Evolutionary conservation across 768 basidiomycete species (phyloP), one percentile per base, ranked within the genome.

Genomic region (Tulasnella sp.): DNA sequence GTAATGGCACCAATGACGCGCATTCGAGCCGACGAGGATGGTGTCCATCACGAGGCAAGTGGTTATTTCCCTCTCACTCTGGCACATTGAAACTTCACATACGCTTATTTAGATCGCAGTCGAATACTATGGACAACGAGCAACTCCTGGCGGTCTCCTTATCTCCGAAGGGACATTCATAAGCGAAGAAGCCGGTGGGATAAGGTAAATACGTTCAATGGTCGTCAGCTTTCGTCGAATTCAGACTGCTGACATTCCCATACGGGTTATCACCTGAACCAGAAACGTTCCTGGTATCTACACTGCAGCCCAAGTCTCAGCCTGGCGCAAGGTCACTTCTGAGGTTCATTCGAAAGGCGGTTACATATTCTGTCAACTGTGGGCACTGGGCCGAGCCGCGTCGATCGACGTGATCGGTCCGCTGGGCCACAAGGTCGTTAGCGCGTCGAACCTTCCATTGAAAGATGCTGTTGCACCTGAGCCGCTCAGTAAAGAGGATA

Each of bases 231-330:
- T 83, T 8, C 82, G 78, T 79, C 79, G 83, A 40, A 34, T 64
- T 14, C 60, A 50, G 18, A 82, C 88, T 20, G 90, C 91, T 0
- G 90, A 69, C 3, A 28, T 12, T 34, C 22, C n/a, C 31, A 14
- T 34, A 11, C 4, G 22, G 58, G 58, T 69, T 89, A 3, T 91
- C 91, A 1, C 87, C 85, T 60, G 75, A 80, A 1, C n/a, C 50
- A 78, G 77, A 9, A 85, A 90, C 78, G 88, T 89, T 0, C 93
- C 93, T 1, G 93, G 93, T 0, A 90, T 93, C 78, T 93, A 89
- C 87, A 90, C 84, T n/a, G 84, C 88, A 3, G 90, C 89, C 34
- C 93, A 95, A 82, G 88, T 88, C 46, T 80, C 83, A 0, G 89
- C 85, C 0, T 93, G 92, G 92, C 90, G 89, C 83, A 83, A 87